phyloP scores from a whole-genome alignment of 2,329 filamentous ascomycete genomes.

The Epicoccum nigrum region DNA sequence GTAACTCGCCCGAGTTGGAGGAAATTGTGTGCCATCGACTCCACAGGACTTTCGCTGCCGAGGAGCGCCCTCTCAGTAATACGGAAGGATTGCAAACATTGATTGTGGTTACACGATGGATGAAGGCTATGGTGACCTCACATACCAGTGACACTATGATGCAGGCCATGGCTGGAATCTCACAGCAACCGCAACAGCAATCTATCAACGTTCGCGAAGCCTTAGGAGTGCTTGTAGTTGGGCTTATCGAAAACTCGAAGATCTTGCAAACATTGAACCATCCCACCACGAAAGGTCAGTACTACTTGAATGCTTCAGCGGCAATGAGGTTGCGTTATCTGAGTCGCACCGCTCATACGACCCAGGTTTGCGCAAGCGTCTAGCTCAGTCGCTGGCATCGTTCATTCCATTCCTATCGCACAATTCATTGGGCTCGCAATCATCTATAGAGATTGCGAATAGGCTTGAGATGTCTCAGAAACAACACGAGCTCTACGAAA shows the following conservation, averaged over 20 bases:
- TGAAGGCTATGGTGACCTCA: conserved; percentile 48
- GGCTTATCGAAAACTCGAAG: conserved; percentile 64
- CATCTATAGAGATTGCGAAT: conserved; percentile 56
- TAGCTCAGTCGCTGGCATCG: conserved; percentile 41
- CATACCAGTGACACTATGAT: conserved; percentile 49
- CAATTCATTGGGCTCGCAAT: conserved; percentile 57
- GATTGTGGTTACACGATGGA: conserved; percentile 44
- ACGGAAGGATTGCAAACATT: conserved; percentile 41
- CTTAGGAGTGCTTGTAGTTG: conserved; percentile 67
- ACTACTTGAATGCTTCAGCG: neutral
- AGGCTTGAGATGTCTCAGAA: conserved; percentile 49
- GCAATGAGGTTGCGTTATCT: neutral
- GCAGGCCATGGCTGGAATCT: conserved; percentile 48
- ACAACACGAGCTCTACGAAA: conserved; percentile 51
- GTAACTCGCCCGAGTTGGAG: conserved; percentile 46
- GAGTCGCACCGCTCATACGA: conserved; percentile 14
- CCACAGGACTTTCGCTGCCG: conserved; percentile 42
- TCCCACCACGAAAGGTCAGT: conserved; percentile 59
- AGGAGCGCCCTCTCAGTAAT: conserved; percentile 41
- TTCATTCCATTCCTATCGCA: conserved; percentile 58
- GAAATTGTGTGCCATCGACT: conserved; percentile 47
- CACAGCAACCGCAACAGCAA: conserved; percentile 58
- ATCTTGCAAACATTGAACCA: conserved; percentile 62
- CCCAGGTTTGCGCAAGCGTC: conserved; percentile 40
- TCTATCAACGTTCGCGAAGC: conserved; percentile 69